Conservation (phyloP, 73 alveolate genomes). For the Halteria grandinella region DNA sequence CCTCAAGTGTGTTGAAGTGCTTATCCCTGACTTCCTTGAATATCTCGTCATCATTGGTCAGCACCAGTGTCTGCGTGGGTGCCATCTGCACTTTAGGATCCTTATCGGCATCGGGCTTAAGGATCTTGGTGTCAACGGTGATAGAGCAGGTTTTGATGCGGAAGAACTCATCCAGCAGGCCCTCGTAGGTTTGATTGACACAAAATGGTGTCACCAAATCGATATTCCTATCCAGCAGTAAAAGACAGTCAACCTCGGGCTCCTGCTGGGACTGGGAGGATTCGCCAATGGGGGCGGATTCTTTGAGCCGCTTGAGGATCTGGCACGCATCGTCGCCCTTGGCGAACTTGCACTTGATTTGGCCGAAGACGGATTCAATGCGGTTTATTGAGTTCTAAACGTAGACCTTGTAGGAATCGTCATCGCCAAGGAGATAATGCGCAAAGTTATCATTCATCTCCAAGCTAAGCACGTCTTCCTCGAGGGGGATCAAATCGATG, state of each 20-base stretch:
- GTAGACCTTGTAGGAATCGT: conserved; percentile 66
- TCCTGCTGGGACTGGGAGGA: conserved; percentile 51
- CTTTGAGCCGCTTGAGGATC: conserved; percentile 59
- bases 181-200: conserved; percentile 85
- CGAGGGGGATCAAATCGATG: conserved; percentile 79
- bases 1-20: conserved; percentile 57
- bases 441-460: conserved; percentile 69
- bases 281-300: conserved; percentile 66
- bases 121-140: conserved; percentile 37
- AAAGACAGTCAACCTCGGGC: conserved; percentile 76
- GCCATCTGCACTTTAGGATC: conserved; percentile 43
- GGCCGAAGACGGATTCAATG: conserved; percentile 85
- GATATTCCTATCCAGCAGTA: conserved; percentile 78
- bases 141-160: conserved; percentile 64
- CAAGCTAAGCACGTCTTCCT: conserved; percentile 80
- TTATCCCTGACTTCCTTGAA: conserved; percentile 58
- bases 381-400: conserved; percentile 74
- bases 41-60: conserved; percentile 57
- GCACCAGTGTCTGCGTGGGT: not conserved
- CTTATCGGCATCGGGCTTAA: conserved; percentile 57
- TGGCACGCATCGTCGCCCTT: conserved; percentile 73
- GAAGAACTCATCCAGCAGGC: conserved; percentile 81
- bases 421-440: conserved; percentile 74
- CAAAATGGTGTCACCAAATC: conserved; percentile 84
- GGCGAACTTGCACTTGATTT: conserved; percentile 73